These are phyloP conservation scores for Lachancea nothofagi DNA, from an alignment of 805 yeast species.

Conservation along the genomic window DNA sequence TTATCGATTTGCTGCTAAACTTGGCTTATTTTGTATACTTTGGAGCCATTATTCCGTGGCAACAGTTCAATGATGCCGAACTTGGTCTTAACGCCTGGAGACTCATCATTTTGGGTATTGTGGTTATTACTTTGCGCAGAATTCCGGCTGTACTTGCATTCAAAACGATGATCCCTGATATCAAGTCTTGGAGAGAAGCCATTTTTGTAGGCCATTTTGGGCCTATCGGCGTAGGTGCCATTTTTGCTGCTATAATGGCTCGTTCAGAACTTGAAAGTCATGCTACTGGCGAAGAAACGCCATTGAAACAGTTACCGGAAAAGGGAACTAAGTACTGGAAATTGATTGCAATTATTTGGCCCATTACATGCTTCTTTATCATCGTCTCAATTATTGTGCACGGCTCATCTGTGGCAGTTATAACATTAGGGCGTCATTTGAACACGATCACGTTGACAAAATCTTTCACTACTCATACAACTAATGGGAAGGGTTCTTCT, in stretches of 20 bases:
- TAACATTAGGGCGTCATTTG: slow-evolving; percentile 74
- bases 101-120: slow-evolving; percentile 65
- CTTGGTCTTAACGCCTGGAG: slow-evolving; percentile 77
- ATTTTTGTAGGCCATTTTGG: slow-evolving; percentile 93
- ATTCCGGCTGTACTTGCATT: slow-evolving; percentile 73
- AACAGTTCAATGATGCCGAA: slow-evolving; percentile 53
- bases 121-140: slow-evolving; percentile 69
- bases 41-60: slow-evolving; percentile 91
- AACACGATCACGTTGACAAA: slow-evolving; percentile 90
- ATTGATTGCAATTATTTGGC: slow-evolving; percentile 68
- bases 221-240: slow-evolving; percentile 93
- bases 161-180: slow-evolving; percentile 79
- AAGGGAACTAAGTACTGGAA: slow-evolving; percentile 48
- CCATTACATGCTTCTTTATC: slow-evolving; percentile 72
- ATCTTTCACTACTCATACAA: slow-evolving; percentile 72
- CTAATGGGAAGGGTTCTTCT: slow-evolving; percentile 51
- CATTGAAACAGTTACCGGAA: slow-evolving; percentile 45
- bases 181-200: slow-evolving; percentile 90
- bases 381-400: slow-evolving; percentile 81
- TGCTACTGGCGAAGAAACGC: slow-evolving; percentile 49
- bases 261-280: slow-evolving; percentile 60
- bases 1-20: slow-evolving; percentile 78
- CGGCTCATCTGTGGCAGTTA: slow-evolving; percentile 81
- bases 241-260: slow-evolving; percentile 77
- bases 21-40: slow-evolving; percentile 84